phyloP scores from a whole-genome alignment of 208 protist genomes.

The Trypanosoma brucei region DNA sequence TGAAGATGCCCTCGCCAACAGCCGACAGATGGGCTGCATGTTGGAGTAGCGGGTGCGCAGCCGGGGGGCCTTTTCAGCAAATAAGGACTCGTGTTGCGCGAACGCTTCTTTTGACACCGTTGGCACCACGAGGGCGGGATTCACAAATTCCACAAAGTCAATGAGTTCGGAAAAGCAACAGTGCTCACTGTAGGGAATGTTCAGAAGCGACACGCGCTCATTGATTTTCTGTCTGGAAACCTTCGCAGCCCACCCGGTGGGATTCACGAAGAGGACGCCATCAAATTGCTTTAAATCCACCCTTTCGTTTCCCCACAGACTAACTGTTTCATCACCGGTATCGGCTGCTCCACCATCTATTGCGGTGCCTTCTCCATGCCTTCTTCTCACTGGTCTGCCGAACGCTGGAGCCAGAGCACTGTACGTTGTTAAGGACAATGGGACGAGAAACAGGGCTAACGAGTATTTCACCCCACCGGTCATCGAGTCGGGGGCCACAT shows the following conservation, averaged over 20 bases:
- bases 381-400: conserved; percentile 6
- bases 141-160: conserved; percentile 69
- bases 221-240: conserved; percentile 19
- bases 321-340: conserved; percentile 6
- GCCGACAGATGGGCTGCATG: conserved; percentile 63
- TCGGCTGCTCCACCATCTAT: neutral
- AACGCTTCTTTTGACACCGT: conserved; percentile 76
- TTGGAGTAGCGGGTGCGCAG: conserved; percentile 42
- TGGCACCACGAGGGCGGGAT: conserved; percentile 59
- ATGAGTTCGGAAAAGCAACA: conserved; percentile 78
- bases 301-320: conserved; percentile 32
- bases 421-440: conserved; percentile 33
- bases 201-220: conserved; percentile 30
- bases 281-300: conserved; percentile 50
- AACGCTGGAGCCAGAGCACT: conserved; percentile 22
- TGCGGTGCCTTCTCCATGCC: neutral
- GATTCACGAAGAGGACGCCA: conserved; percentile 62
- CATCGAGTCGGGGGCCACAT: neutral
- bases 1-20: conserved; percentile 21
- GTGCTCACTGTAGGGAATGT: conserved; percentile 87
- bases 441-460: conserved; percentile 41
- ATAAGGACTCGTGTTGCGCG: conserved; percentile 54
- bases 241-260: conserved; percentile 77
- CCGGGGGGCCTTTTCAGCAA: conserved; percentile 61
- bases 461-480: conserved; percentile 8